phyloP scores from a whole-genome alignment of 2,329 filamentous ascomycete species.

The Phyllosticta capitalensis region DNA sequence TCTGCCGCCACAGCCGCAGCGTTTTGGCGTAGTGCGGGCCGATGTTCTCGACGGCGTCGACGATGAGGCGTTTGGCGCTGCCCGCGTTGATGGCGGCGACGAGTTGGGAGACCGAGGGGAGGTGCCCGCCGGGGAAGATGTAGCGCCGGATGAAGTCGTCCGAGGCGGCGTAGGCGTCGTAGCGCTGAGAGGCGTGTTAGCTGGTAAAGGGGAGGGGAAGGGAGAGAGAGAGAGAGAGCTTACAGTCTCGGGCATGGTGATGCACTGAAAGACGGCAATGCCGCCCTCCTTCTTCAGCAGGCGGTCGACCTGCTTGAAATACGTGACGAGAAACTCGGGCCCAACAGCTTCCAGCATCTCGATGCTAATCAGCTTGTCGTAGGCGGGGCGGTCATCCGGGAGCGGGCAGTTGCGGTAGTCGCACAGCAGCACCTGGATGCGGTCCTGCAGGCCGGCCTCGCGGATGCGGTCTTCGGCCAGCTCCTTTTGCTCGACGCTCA shows the following conservation, averaged over 20 bases:
- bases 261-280: slow-evolving; percentile 64
- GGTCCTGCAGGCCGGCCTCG: slow-evolving; percentile 48
- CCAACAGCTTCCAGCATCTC: slow-evolving; percentile 73
- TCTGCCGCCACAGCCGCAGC: slow-evolving; percentile 57
- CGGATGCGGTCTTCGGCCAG: slow-evolving; percentile 57
- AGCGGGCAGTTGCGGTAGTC: slow-evolving; percentile 56
- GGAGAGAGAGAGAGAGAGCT: slow-evolving; percentile 1
- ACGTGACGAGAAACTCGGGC: slow-evolving; percentile 55
- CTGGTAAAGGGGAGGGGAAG: too few species aligned
- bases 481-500: slow-evolving; percentile 59
- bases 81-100: slow-evolving; percentile 53
- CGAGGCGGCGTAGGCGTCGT: slow-evolving; percentile 54
- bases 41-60: slow-evolving; percentile 62
- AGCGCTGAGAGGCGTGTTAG: slow-evolving; percentile 30
- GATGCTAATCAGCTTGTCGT: slow-evolving; percentile 65
- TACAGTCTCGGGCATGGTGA: slow-evolving; percentile 60
- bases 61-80: slow-evolving; percentile 52
- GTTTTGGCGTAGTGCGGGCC: slow-evolving; percentile 65
- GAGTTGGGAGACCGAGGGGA: slow-evolving; percentile 58
- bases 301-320: slow-evolving; percentile 55
- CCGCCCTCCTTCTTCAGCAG: slow-evolving; percentile 57
- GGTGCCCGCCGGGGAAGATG: slow-evolving; percentile 69
- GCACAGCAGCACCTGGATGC: slow-evolving; percentile 55
- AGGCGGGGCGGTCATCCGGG: slow-evolving; percentile 39
- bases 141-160: slow-evolving; percentile 70